Evolutionary conservation across 1,139 yeast species (phyloP).

Genomic region (Pichia sp.): DNA sequence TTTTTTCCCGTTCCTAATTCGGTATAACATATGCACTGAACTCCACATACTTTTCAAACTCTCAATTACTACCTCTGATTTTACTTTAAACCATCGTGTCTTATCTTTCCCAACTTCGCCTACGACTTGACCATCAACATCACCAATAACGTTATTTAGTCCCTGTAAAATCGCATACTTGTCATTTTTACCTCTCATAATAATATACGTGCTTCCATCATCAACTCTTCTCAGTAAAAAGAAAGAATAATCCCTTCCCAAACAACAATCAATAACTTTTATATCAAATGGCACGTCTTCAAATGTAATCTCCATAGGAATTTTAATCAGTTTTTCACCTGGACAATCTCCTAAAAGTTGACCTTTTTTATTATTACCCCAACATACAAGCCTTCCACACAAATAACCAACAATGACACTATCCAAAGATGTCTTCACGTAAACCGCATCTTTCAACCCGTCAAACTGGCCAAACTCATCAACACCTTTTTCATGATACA

Average conservation of each 20-base stretch:
- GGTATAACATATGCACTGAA: slow-evolving; percentile 48
- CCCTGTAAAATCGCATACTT: slow-evolving; percentile 6
- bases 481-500: slow-evolving; percentile 1
- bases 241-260: slow-evolving; percentile 46
- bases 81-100: slow-evolving; percentile 4
- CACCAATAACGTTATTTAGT: neutral
- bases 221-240: slow-evolving; percentile 2
- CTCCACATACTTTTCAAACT: slow-evolving; percentile 66
- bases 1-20: slow-evolving; percentile 23
- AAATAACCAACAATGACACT: slow-evolving; percentile 43
- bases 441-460: neutral
- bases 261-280: slow-evolving; percentile 22
- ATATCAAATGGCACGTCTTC: slow-evolving; percentile 3
- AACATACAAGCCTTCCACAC: slow-evolving; percentile 51
- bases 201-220: neutral
- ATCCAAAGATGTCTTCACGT: slow-evolving; percentile 42
- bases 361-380: slow-evolving; percentile 81
- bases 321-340: slow-evolving; percentile 12
- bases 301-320: slow-evolving; percentile 27
- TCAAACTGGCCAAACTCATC: neutral
- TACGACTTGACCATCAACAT: neutral
- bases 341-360: slow-evolving; percentile 42
- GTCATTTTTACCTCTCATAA: slow-evolving; percentile 11
- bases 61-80: slow-evolving; percentile 1
- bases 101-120: neutral